A percentile compares a stretch with the other conserved stretches of the same genome.
Conservation (phyloP, 176 grass and related monocot species). For the Calamus simplicifolius region DNA sequence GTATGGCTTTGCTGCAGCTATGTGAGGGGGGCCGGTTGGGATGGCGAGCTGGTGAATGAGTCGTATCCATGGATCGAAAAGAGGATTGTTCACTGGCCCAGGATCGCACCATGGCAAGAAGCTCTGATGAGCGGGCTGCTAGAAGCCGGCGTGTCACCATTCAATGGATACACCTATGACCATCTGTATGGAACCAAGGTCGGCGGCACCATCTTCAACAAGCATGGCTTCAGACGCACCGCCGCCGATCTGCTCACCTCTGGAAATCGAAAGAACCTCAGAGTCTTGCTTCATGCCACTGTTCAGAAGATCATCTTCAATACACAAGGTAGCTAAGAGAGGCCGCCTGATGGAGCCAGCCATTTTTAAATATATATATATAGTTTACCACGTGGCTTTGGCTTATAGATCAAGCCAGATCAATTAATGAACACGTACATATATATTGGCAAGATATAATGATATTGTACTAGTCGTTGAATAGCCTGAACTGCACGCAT, state of each 20-base stretch:
- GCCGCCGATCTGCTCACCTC: slow-evolving; percentile 68
- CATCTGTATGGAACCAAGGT: slow-evolving; percentile 79
- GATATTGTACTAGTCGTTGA: no score
- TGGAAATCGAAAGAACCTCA: slow-evolving; percentile 49
- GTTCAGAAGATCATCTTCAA: slow-evolving; percentile 58
- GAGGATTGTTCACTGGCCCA: slow-evolving; percentile 68
- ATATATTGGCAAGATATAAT: no score
- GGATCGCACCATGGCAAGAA: slow-evolving; percentile 65
- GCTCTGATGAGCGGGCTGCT: slow-evolving; percentile 58
- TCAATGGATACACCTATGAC: slow-evolving; percentile 83
- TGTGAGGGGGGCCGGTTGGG: slow-evolving; percentile 56
- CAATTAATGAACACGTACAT: no score
- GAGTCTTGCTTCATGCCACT: slow-evolving; percentile 64
- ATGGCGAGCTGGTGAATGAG: slow-evolving; percentile 58
- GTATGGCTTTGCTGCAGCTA: slow-evolving; percentile 36
- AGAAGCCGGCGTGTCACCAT: slow-evolving; percentile 61
- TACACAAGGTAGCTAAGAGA: slow-evolving; percentile 29
- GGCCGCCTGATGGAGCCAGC: no score
- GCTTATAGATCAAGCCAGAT: no score
- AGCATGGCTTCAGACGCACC: slow-evolving; percentile 60
- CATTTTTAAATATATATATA: no score
- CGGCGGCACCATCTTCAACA: slow-evolving; percentile 72
- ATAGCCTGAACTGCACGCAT: no score
- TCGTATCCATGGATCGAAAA: slow-evolving; percentile 77
- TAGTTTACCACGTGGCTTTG: no score